Base-by-base conservation (phyloP, 495 filamentous ascomycete species). In the Collariella sp. region DNA sequence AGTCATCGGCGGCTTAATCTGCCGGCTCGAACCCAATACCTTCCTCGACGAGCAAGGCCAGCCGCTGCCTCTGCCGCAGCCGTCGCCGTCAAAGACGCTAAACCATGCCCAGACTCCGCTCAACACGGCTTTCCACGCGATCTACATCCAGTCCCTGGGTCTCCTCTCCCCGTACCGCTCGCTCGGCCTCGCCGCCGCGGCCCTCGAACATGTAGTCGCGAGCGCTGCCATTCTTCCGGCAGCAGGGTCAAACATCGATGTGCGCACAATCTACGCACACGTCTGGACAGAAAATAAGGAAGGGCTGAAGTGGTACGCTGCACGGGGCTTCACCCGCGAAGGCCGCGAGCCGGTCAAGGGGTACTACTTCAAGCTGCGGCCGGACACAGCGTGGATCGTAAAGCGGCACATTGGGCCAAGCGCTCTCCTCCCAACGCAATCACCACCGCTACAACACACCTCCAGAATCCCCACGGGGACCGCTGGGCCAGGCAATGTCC, bases 271-370 rank as follows among this genome's bases (percentile, higher is more conserved):
- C 11, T 90, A 87, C 49, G 93, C 93, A 13, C 93, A 98, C 72
- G 93, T 97, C 2, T 96, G 95, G 84, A 88, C 93, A 55, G 83
- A 84, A 54, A 97, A 98, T 64, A 78, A 80, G 11, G 93, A 95
- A 39, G 93, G 80, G 0, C 67, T 94, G 64, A 78, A 80, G 54
- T 98, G 93, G 93, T 98, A 98, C 75, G 58, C 67, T 19, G 79
- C 79, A 51, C 77, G 89, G n/a, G 89, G 91, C 5, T 98, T 98
- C 58, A 71, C 75, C 15, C 62, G 65, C 26, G 67, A 72, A 36
- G 78, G 70, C 18, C 66, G 71, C 43, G 52, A 63, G 38, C 72
- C 83, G 12, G 66, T 88, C 1, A 68, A 83, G 54, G 84, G 82
- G 9, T 98, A 97, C 70, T 98, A 98, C 74, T 79, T 83, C 53